Percentiles rank a stretch among this genome's conserved stretches.
These are phyloP conservation scores for Bathelium albidoporum DNA, from an alignment of 495 filamentous ascomycete species.

Conservation along the genomic window DNA sequence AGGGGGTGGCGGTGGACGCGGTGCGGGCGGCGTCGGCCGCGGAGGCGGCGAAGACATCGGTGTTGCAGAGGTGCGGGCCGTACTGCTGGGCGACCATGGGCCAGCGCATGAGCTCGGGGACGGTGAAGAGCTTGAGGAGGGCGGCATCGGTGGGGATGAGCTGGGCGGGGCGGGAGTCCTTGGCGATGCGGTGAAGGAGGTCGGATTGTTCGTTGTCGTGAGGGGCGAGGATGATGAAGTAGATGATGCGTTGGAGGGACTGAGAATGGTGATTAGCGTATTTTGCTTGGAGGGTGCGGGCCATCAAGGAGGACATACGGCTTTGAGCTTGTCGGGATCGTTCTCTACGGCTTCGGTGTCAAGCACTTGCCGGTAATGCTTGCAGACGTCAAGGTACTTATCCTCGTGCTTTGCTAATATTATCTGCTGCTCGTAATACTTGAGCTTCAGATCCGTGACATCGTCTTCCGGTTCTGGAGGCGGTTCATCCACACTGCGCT, in stretches of 20 bases:
- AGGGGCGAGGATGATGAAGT: conserved; percentile 91
- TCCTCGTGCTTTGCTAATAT: conserved; percentile 87
- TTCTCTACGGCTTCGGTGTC: conserved; percentile 91
- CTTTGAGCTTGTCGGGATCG: conserved; percentile 71
- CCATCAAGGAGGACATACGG: conserved; percentile 45
- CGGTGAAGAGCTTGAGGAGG: conserved; percentile 85
- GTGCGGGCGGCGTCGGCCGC: conserved; percentile 35
- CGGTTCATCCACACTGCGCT: conserved; percentile 55
- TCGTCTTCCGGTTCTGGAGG: conserved; percentile 73
- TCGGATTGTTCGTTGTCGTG: conserved; percentile 99
- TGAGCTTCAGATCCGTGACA: conserved; percentile 90
- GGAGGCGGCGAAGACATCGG: conserved; percentile 67
- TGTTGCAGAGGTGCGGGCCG: conserved; percentile 76
- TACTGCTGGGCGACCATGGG: conserved; percentile 79
- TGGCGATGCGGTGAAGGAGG: conserved; percentile 82
- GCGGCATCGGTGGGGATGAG: conserved; percentile 63
- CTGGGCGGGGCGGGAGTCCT: conserved; percentile 43
- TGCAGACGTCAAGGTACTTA: conserved; percentile 95
- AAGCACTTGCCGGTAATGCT: conserved; percentile 90
- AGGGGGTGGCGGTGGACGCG: conserved; percentile 64
- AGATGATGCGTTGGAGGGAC: conserved; percentile 88
- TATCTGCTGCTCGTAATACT: conserved; percentile 95
- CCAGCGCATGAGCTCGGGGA: conserved; percentile 97
- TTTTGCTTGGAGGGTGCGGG: neutral
- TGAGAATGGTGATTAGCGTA: conserved; percentile 31